Base-by-base conservation (phyloP, 306 rosid species). In the Trichosanthes cucumerina region DNA sequence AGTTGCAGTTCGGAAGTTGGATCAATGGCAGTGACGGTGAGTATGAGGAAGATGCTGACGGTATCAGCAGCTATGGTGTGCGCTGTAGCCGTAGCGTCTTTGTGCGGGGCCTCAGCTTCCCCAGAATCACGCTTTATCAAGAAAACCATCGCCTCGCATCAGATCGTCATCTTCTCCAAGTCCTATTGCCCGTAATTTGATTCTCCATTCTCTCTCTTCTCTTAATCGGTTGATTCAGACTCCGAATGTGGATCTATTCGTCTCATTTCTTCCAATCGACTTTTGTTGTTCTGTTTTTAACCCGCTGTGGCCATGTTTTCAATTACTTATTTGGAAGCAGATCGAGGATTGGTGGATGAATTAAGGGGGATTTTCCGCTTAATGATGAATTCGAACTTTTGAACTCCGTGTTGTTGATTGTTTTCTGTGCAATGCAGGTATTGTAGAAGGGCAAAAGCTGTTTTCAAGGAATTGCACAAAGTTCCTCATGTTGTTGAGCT, bases 101-200 rank as follows among this genome's bases (percentile, higher is more conserved):
- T 88, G 2, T 77, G 49, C 16, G 75, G 70, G 74, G 80, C 59
- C 0, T 72, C 84, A 8, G 36, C 80, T 6, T 73, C 90, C 43
- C 71, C 91, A 71, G 79, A 96, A 5, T 14, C 86, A 1, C 75
- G 80, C 13, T 95, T 95, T 84, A 85, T 95, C 79, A 87, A 83
- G 79, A 93, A 91, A 24, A 89, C 97, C 83, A 79, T 95, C 56
- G 46, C 85, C 47, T 89, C 96, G 50, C 89, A 92, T 91, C 84
- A 85, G 41, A 88, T 92, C 84, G 97, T 86, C 85, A 91, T 95
- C 81, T 95, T 95, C 79, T 95, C 98, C 81, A 95, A 95, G 83
- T 88, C 97, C 80, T 95, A 95, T 78, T 95, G 98, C 92, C 97
- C 93, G 98, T 95, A 77, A 8, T 50, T 84, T 84, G 72, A 24